Evolutionary conservation across 345 rosid species (phyloP).

Genomic region (Gossypium herbaceum): DNA sequence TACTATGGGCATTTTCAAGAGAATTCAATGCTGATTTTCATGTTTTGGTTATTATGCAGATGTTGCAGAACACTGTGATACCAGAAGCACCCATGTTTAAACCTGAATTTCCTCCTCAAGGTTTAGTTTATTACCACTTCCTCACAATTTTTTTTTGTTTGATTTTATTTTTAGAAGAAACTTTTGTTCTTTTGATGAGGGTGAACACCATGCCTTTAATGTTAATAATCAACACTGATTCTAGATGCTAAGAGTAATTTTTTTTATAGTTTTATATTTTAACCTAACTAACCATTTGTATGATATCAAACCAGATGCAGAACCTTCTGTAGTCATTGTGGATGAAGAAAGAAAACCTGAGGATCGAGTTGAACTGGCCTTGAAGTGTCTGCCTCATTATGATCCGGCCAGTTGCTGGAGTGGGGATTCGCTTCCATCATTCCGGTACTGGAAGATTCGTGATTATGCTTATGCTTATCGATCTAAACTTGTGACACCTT

Average conservation of each 20-base stretch:
- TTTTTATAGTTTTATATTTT: not conserved
- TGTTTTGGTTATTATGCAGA: slow-evolving; percentile 34
- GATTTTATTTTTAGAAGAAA: not conserved
- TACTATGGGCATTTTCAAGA: not conserved
- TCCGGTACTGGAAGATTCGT: slow-evolving; percentile 84
- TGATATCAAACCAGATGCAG: slow-evolving; percentile 44
- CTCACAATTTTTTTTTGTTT: not conserved
- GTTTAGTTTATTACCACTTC: slow-evolving; percentile 28
- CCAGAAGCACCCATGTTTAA: slow-evolving; percentile 86
- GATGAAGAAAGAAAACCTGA: slow-evolving; percentile 64
- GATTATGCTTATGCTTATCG: slow-evolving; percentile 81
- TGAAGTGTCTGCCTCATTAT: slow-evolving; percentile 65
- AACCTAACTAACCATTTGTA: not conserved
- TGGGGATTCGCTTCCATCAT: slow-evolving; percentile 31
- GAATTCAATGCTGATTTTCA: not conserved
- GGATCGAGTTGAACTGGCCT: slow-evolving; percentile 57
- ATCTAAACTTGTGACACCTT: slow-evolving; percentile 66
- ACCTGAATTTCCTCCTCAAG: slow-evolving; percentile 84
- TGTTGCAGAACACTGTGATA: slow-evolving; percentile 56
- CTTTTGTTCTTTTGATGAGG: not conserved
- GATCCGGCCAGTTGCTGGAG: slow-evolving; percentile 47
- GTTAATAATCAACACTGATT: not conserved
- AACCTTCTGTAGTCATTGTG: slow-evolving; percentile 39
- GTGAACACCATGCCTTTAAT: not conserved
- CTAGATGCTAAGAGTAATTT: not conserved